Evolutionary conservation across 345 rosid genomes (phyloP).

Genomic region (Pugionium dolabratum): DNA sequence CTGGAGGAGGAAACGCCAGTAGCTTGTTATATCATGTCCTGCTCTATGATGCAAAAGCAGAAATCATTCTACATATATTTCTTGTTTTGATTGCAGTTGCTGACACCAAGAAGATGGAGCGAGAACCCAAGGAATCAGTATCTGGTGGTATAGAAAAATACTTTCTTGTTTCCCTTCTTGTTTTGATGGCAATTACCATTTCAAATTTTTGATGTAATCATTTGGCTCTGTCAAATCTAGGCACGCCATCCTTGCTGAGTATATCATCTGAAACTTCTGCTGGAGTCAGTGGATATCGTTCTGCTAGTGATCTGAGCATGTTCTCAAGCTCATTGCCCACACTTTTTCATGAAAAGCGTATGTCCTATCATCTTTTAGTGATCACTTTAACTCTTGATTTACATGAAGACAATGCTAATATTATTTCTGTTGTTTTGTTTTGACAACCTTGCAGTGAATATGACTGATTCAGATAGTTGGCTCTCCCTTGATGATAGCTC

Average conservation of each 20-base stretch:
- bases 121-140: slow-evolving; percentile 35
- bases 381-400: background rate
- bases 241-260: slow-evolving; percentile 30
- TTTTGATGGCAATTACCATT: background rate
- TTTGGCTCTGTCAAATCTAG: slow-evolving; percentile 28
- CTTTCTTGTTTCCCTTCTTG: slow-evolving; percentile 1
- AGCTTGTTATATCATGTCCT: background rate
- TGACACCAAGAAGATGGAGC: slow-evolving; percentile 55
- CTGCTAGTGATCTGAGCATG: slow-evolving; percentile 66
- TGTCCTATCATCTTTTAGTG: slow-evolving; percentile 1
- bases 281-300: slow-evolving; percentile 40
- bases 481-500: slow-evolving; percentile 56
- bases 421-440: slow-evolving; percentile 11
- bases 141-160: slow-evolving; percentile 30
- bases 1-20: slow-evolving; percentile 3
- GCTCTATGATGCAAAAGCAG: slow-evolving; percentile 15
- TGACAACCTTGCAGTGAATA: slow-evolving; percentile 58
- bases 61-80: background rate
- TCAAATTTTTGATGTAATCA: background rate
- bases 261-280: slow-evolving; percentile 57
- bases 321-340: slow-evolving; percentile 89
- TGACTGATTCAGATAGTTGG: slow-evolving; percentile 51
- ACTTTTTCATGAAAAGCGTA: slow-evolving; percentile 75
- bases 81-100: slow-evolving; percentile 28
- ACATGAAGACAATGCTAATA: slow-evolving; percentile 11